Evolutionary conservation across 495 filamentous ascomycete species (phyloP), one percentile per base, ranked within the genome.

Genomic region (Hamigera avellanea): DNA sequence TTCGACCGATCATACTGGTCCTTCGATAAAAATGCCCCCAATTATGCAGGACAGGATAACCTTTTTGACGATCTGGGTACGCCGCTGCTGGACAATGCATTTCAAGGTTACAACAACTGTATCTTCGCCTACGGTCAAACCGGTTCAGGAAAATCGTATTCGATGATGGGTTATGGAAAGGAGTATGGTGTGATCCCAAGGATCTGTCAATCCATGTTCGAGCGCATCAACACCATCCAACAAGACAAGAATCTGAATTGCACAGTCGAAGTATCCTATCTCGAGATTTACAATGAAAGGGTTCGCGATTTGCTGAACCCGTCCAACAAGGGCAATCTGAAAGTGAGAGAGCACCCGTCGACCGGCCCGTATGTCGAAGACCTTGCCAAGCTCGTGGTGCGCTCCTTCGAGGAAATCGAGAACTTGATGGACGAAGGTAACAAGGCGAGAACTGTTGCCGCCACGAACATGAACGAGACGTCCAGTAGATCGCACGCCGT

Each of bases 81-180:
- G 48, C 91, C 91, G 35, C 70, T 99, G 36, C 74, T 99, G 48
- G 89, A 99, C 65, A 96, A 96, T 75, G 93, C 93, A 19, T 96
- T 99, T 49, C 80, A 87, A 49, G 93, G 93, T 18, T 99, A 95
- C 65, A 99, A 99, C 67, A 96, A 96, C 59, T 99, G 93, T 70
- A 99, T 99, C 52, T 99, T 99, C 62, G 93, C 93, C 3, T 99
- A 99, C 54, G 93, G 93, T 27, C 93, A 99, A 62, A 99, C 93
- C 8, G 93, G 93, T 43, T 95, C 89, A 13, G 93, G 93, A 52
- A 99, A 99, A 60, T 93, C 86, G 16, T 96, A 99, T 53, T 94
- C 87, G 34, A 99, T 99, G 93, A 96, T 96, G 93, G 91, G 91
- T 14, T 96, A 96, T 63, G 91, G 93, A 36, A 80, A 89, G 56